Evolutionary conservation across 1,139 yeast species (phyloP).

Genomic region (Suhomyces wounanorum): DNA sequence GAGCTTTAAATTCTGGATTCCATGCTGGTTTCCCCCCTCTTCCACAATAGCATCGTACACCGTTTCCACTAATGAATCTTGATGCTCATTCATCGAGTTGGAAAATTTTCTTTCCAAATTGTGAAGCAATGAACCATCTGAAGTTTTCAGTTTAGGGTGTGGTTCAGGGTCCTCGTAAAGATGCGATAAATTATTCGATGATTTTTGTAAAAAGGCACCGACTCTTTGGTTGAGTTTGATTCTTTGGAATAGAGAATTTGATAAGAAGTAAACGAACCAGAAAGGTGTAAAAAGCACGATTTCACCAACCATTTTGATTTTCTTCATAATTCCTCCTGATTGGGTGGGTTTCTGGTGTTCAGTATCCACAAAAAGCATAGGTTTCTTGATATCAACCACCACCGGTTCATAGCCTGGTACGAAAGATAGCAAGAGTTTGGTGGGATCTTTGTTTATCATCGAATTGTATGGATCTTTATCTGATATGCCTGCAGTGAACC

Average conservation of each 20-base stretch:
- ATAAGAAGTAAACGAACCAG: constrained; percentile 51
- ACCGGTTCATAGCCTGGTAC: constrained; percentile 54
- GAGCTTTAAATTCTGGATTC: constrained; percentile 29
- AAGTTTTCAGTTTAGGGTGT: constrained; percentile 5
- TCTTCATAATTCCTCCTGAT: constrained; percentile 27
- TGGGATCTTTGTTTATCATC: constrained; percentile 39
- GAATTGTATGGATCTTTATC: constrained; percentile 61
- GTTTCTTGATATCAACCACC: constrained; percentile 49
- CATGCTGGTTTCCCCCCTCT: constrained; percentile 16
- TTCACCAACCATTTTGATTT: constrained; percentile 47
- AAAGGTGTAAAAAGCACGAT: constrained; percentile 54
- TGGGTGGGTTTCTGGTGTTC: neutral
- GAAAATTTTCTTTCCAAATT: constrained; percentile 21
- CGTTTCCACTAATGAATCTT: constrained; percentile 50
- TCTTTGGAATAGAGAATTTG: constrained; percentile 46
- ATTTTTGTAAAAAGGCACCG: constrained; percentile 29
- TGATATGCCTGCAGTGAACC: constrained; percentile 79
- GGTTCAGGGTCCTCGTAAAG: constrained; percentile 24
- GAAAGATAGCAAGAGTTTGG: constrained; percentile 46
- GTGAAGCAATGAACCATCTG: constrained; percentile 15
- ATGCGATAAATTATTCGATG: constrained; percentile 33
- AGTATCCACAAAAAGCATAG: constrained; percentile 23
- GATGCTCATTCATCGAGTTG: constrained; percentile 9
- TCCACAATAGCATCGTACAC: constrained; percentile 57
- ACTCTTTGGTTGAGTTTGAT: constrained; percentile 37